These are phyloP conservation scores for Graphiopsis chlorocephala DNA, from an alignment of 2,329 filamentous ascomycete genomes.

Conservation along the genomic window DNA sequence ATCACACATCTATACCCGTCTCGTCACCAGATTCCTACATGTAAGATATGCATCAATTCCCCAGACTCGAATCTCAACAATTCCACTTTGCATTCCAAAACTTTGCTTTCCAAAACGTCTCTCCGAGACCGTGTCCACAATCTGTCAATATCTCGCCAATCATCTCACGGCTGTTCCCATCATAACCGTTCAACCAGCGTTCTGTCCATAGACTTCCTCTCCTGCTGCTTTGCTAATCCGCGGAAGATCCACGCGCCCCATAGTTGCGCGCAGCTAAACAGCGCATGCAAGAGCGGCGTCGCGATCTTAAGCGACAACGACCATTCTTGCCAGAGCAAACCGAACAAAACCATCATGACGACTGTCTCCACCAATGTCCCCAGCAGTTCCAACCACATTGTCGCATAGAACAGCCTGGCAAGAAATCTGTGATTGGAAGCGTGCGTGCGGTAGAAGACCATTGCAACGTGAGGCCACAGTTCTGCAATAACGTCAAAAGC, in stretches of 20 bases:
- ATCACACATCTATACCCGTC: too few species aligned
- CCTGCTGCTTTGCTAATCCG: too few species aligned
- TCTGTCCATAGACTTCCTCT: too few species aligned
- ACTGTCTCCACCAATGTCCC: conserved; percentile 44
- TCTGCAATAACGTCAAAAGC: conserved; percentile 48
- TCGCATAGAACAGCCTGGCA: conserved; percentile 37
- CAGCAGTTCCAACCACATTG: conserved; percentile 38
- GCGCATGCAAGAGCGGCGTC: conserved; percentile 43
- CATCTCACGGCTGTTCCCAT: too few species aligned
- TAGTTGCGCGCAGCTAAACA: conserved; percentile 44
- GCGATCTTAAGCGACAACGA: conserved; percentile 43
- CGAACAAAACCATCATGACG: conserved; percentile 46
- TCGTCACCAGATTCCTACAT: too few species aligned
- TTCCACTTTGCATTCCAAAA: too few species aligned
- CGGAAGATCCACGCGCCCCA: conserved; percentile 41
- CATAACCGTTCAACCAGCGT: too few species aligned
- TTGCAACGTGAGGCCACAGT: conserved; percentile 46
- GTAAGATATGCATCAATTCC: too few species aligned
- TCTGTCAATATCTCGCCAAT: too few species aligned
- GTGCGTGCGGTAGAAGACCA: conserved; percentile 46
- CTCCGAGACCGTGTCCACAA: too few species aligned
- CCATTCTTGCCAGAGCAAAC: conserved; percentile 43
- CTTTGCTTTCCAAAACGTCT: too few species aligned
- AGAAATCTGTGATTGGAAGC: conserved; percentile 41
- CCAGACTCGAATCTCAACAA: too few species aligned